Evolutionary conservation across 108 stramenopile genomes (phyloP), one percentile per base, ranked within the genome.

Genomic region (Cyclostephanos tholiformis): DNA sequence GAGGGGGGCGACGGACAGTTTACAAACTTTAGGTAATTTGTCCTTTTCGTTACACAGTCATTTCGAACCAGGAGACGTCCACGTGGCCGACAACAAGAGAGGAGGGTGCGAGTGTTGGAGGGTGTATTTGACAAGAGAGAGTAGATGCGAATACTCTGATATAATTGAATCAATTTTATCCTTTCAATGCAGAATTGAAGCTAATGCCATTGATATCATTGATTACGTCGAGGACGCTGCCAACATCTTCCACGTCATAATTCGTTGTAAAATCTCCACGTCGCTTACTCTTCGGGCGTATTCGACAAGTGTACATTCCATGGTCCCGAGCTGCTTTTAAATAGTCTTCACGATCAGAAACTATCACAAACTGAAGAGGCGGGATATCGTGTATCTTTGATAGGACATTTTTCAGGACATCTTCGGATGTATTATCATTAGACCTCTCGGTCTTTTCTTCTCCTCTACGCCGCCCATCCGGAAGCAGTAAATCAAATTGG

Each of bases 181-280:
- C 58, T 43, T 80, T 80, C 63, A 84, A 84, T 19, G 86, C 87
- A 32, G 85, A 78, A 77, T 90, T 90, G 80, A 91, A 95, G 25
- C 88, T 89, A 25, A 95, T 86, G 14, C 94, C 94, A 74, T 89
- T 90, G 46, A 92, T 88, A 67, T 95, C 91, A 78, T 95, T 86
- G 32, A 92, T 84, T 10, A 92, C 87, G 41, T 88, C 90, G 68
- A 86, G 67, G 12, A 95, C 88, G 44, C 84, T 71, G 12, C 67
- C 71, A 12, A 95, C 77, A 63, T 80, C 71, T 57, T 76, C 61
- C 10, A 87, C 75, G 43, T 74, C 89, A 70, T 89, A 92, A 67
- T 89, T 89, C 2, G 94, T 79, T 48, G 94, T 86, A 20, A 91
- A 63, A 41, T 89, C 83, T 4, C 94, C 94, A 6, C 94, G 79